Conservation (phyloP, 495 filamentous ascomycete genomes). For the Aspergillus saccharolyticus region DNA sequence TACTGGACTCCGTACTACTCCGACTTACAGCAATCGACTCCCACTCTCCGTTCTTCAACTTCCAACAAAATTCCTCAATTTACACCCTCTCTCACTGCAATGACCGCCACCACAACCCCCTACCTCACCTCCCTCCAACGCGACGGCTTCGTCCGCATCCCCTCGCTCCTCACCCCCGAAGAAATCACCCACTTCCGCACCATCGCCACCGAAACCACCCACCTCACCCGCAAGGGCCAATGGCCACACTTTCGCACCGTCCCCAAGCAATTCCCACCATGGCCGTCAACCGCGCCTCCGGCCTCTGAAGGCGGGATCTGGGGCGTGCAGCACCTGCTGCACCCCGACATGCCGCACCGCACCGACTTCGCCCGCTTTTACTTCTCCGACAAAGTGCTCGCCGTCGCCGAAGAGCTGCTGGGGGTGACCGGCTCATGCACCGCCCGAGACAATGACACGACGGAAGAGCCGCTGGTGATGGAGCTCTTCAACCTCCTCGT, state of each 20-base stretch:
- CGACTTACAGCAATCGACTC: too few species aligned
- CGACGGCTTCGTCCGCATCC: constrained; percentile 46
- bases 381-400: constrained; percentile 57
- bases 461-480: constrained; percentile 57
- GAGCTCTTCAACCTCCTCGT: constrained; percentile 79
- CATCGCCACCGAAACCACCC: constrained; percentile 49
- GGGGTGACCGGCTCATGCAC: constrained; percentile 25
- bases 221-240: constrained; percentile 51
- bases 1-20: too few species aligned
- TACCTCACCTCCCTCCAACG: constrained; percentile 41
- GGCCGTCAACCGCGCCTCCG: constrained; percentile 49
- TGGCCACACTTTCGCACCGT: constrained; percentile 81
- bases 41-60: too few species aligned
- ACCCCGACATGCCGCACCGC: constrained; percentile 57
- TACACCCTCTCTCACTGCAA: too few species aligned
- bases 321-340: constrained; percentile 79
- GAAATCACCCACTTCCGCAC: constrained; percentile 50
- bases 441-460: constrained; percentile 26
- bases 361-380: constrained; percentile 56
- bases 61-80: too few species aligned
- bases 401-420: constrained; percentile 53
- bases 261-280: constrained; percentile 83
- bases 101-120: constrained; percentile 17
- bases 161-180: constrained; percentile 41
- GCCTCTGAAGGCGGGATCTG: constrained; percentile 63